Percentiles rank a stretch among this genome's conserved stretches.
phyloP scores from a whole-genome alignment of 1,284 basidiomycete genomes.

The Ustilago nuda region DNA sequence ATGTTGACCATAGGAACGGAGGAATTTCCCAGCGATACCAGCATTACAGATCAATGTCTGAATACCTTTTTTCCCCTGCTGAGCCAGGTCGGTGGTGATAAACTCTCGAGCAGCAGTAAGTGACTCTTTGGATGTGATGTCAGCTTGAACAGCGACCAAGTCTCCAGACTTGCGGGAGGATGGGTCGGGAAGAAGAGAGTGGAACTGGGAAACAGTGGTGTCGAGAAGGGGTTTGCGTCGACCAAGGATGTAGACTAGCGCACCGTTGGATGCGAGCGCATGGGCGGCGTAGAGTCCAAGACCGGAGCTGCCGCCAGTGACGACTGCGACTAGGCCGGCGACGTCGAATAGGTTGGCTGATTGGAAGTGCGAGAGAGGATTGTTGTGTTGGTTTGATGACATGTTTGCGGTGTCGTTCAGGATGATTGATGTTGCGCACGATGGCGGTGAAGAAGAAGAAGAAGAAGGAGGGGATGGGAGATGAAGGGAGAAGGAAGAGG shows the following conservation, averaged over 20 bases:
- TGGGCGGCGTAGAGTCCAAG: constrained; percentile 52
- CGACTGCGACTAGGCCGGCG: constrained; percentile 21
- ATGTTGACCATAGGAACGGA: constrained; percentile 31
- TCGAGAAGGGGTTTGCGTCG: constrained; percentile 32
- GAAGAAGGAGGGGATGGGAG: not conserved
- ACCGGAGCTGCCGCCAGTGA: constrained; percentile 50
- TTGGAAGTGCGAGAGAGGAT: constrained; percentile 25
- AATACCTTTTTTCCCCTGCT: constrained; percentile 17
- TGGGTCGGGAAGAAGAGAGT: constrained; percentile 7
- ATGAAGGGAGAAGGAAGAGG: not conserved
- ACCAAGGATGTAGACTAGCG: constrained; percentile 51
- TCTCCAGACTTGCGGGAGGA: constrained; percentile 10
- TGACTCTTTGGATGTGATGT: constrained; percentile 44
- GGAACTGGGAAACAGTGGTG: constrained; percentile 19
- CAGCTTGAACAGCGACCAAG: constrained; percentile 26
- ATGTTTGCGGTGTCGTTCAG: constrained; percentile 5
- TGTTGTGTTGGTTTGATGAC: not conserved
- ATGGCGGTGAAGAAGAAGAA: not conserved
- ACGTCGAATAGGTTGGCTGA: constrained; percentile 39
- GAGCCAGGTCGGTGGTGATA: constrained; percentile 23
- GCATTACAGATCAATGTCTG: constrained; percentile 49
- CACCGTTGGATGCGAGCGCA: constrained; percentile 49
- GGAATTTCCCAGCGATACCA: constrained; percentile 34
- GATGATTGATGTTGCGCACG: not conserved
- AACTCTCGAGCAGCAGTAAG: constrained; percentile 14